Evolutionary conservation across 2,329 filamentous ascomycete genomes (phyloP).

Genomic region (Fonsecaea multimorphosa): DNA sequence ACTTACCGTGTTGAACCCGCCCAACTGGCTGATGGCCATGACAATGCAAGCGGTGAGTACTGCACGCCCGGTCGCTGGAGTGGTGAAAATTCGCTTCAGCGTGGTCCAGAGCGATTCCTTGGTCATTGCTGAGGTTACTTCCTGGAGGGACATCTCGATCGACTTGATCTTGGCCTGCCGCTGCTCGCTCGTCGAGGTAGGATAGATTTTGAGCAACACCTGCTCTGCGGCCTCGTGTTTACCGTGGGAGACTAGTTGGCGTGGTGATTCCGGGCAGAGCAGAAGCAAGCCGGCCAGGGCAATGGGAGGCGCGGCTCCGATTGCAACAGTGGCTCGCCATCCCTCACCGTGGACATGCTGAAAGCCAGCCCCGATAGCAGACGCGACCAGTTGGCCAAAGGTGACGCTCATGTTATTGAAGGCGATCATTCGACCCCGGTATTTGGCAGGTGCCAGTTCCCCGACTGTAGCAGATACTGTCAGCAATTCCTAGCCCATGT

Average conservation of each 20-base stretch:
- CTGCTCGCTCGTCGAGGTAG: slow-evolving; percentile 75
- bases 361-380: slow-evolving; percentile 80
- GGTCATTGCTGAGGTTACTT: slow-evolving; percentile 23
- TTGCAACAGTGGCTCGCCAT: slow-evolving; percentile 76
- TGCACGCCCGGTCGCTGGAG: slow-evolving; percentile 59
- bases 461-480: slow-evolving; percentile 53
- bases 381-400: slow-evolving; percentile 87
- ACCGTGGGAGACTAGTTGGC: slow-evolving; percentile 47
- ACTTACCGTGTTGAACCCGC: slow-evolving; percentile 75
- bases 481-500: not conserved
- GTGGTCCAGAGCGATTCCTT: slow-evolving; percentile 33
- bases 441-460: slow-evolving; percentile 58
- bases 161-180: slow-evolving; percentile 49
- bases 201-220: slow-evolving; percentile 66
- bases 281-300: slow-evolving; percentile 72
- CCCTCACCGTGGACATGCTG: slow-evolving; percentile 49
- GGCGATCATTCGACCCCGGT: slow-evolving; percentile 57
- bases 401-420: slow-evolving; percentile 80
- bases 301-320: slow-evolving; percentile 77
- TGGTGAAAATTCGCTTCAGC: slow-evolving; percentile 47
- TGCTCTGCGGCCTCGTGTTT: slow-evolving; percentile 62
- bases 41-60: slow-evolving; percentile 83
- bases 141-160: slow-evolving; percentile 30
- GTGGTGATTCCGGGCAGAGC: slow-evolving; percentile 74
- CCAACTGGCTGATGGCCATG: slow-evolving; percentile 86